These are phyloP conservation scores for Neonectria faginata DNA, from an alignment of 2,329 filamentous ascomycete species.

Conservation along the genomic window DNA sequence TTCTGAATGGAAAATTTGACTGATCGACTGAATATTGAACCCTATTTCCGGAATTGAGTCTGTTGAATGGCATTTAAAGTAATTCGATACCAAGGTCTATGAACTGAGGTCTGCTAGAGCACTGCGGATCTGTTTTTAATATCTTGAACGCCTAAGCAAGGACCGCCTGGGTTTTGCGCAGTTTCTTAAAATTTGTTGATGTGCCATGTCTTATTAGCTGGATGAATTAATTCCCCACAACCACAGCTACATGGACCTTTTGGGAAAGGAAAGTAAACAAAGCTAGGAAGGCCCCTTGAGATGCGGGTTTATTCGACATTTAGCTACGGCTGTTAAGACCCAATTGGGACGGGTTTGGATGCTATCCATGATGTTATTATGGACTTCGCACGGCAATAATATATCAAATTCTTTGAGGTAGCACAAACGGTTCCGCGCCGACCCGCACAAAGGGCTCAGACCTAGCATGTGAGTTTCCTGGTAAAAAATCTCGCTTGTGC, in stretches of 20 bases:
- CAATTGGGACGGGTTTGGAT: not conserved
- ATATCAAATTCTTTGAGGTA: constrained; percentile 9
- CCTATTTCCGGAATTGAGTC: not conserved
- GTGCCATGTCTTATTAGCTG: not conserved
- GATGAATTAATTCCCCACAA: not conserved
- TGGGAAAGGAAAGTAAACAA: not conserved
- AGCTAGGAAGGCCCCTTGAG: not conserved
- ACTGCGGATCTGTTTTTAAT: not conserved
- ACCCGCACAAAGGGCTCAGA: not conserved
- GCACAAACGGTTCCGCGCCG: not conserved
- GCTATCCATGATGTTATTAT: not conserved
- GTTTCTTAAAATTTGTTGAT: constrained; percentile 26
- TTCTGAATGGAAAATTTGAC: not conserved
- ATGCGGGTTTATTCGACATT: not conserved
- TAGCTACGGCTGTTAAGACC: not conserved
- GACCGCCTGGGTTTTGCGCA: constrained; percentile 1
- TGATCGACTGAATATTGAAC: not conserved
- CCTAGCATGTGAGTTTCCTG: constrained; percentile 24
- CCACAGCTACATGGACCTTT: not conserved
- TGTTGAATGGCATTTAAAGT: not conserved
- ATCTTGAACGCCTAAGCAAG: not conserved
- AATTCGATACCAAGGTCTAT: not conserved
- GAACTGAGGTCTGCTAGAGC: not conserved
- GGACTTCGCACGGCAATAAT: not conserved
- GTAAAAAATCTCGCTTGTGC: constrained; percentile 38